These are phyloP conservation scores for Suhomyces bribrorum DNA, from an alignment of 1,139 yeast species.

Conservation along the genomic window DNA sequence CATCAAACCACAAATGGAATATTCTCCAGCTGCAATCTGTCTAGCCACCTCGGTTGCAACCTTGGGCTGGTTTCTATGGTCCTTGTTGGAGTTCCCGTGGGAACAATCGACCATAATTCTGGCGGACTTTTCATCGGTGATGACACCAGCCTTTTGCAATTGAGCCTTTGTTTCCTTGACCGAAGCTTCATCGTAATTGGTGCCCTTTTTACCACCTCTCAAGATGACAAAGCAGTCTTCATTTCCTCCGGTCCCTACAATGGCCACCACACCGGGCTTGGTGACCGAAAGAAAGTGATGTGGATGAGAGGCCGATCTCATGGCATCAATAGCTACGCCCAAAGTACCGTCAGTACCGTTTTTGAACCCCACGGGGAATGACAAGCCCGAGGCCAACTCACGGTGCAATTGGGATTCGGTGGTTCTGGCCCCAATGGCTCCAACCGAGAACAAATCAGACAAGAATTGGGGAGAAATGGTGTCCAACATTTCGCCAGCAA, in stretches of 20 bases:
- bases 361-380: slow-evolving; percentile 97
- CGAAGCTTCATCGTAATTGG: slow-evolving; percentile 79
- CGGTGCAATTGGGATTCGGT: slow-evolving; percentile 97
- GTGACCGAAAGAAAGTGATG: slow-evolving; percentile 95
- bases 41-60: slow-evolving; percentile 81
- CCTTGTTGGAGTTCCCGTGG: slow-evolving; percentile 91
- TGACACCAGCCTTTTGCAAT: slow-evolving; percentile 54
- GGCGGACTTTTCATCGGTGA: slow-evolving; percentile 30
- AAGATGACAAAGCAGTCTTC: slow-evolving; percentile 85
- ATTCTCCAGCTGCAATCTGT: slow-evolving; percentile 78
- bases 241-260: slow-evolving; percentile 94
- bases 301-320: slow-evolving; percentile 87
- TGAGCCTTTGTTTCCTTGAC: slow-evolving; percentile 64
- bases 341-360: slow-evolving; percentile 95
- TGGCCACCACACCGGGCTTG: slow-evolving; percentile 88
- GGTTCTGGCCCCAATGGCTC: slow-evolving; percentile 98
- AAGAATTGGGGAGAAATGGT: slow-evolving; percentile 94
- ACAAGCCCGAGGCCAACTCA: slow-evolving; percentile 90
- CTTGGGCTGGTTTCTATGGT: slow-evolving; percentile 88
- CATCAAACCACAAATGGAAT: slow-evolving; percentile 88
- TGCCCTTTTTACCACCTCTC: slow-evolving; percentile 93
- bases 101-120: slow-evolving; percentile 97
- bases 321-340: slow-evolving; percentile 91
- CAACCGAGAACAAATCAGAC: slow-evolving; percentile 85
- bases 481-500: slow-evolving; percentile 97